Base-by-base conservation (phyloP, 2,329 filamentous ascomycete species). In the Pseudocercospora fijiensis region DNA sequence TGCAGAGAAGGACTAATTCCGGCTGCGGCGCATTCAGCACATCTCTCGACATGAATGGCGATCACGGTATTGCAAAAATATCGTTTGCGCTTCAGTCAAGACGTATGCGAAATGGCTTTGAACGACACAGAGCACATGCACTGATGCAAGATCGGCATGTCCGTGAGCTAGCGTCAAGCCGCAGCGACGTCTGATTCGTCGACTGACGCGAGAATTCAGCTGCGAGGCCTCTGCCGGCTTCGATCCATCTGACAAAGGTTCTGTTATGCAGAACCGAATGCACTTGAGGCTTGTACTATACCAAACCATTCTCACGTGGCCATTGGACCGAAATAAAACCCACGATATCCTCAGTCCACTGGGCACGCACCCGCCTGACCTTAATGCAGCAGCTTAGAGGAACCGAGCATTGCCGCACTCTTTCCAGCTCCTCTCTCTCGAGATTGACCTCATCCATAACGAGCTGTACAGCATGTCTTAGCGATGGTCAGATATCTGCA, bases 1-100 rank as follows among this genome's bases (percentile, higher is more conserved):
- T 79, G 92, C 92, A 64, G 95, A 99, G 85, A 98, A 97, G 86
- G 95, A 99, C 81, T 99, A 85, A 87, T 77, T 37, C 18, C n/a
- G 20, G 41, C 53, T 28, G 53, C 53, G 53, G 53, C n/a, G 45
- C 57, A 30, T 55, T 57, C 60, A 60, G 60, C 60, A 51, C 37
- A 28, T 58, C 62, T 47, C 52, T 57, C 55, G 47, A 57, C 57
- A 58, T 41, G 45, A 55, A 27, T 27, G 56, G 37, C 52, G 28
- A 49, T 30, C 28, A 52, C 16, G 41, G 26, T 55, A 53, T 33
- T 20, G 47, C 47, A 49, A 33, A 43, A 37, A 26, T 26, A 56
- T 56, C 53, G 53, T 13, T 28, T 5, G 22, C 53, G 28, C 30
- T 33, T 22, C 10, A 41, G 26, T 37, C 27, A 41, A 27, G 24